phyloP scores from a whole-genome alignment of 768 basidiomycete species.

The Auricularia cornea region DNA sequence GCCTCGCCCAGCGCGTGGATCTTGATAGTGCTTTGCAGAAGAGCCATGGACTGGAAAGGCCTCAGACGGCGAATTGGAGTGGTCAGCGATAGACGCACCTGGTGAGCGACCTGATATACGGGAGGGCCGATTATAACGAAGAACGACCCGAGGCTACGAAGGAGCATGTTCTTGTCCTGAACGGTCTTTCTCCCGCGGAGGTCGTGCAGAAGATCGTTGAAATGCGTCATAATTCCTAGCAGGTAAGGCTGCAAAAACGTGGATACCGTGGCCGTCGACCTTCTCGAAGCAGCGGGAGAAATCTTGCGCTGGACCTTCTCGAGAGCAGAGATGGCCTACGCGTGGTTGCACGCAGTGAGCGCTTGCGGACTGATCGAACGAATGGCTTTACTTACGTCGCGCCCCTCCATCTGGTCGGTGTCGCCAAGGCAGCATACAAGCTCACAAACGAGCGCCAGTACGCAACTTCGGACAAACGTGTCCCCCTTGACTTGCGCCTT shows the following conservation, averaged over 20 bases:
- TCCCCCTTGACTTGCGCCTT: conserved; percentile 27
- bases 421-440: conserved; percentile 75
- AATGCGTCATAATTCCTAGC: conserved; percentile 73
- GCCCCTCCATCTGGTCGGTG: conserved; percentile 37
- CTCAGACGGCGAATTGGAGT: conserved; percentile 1
- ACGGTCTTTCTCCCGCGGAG: conserved; percentile 67
- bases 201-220: conserved; percentile 84
- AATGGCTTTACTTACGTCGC: conserved; percentile 45
- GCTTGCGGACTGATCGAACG: not conserved
- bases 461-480: conserved; percentile 49
- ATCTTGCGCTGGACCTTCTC: conserved; percentile 33
- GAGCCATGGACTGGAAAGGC: conserved; percentile 77
- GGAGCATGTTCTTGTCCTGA: conserved; percentile 61
- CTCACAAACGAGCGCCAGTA: conserved; percentile 62
- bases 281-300: conserved; percentile 16
- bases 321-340: conserved; percentile 41
- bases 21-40: conserved; percentile 80
- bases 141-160: conserved; percentile 69
- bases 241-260: conserved; percentile 66
- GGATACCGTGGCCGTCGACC: conserved; percentile 33
- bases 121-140: conserved; percentile 60
- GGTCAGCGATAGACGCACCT: conserved; percentile 55
- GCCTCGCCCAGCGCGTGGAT: conserved; percentile 68
- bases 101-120: conserved; percentile 73
- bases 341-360: not conserved